phyloP scores from a whole-genome alignment of 495 filamentous ascomycete species.

The Xylaria cubensis region DNA sequence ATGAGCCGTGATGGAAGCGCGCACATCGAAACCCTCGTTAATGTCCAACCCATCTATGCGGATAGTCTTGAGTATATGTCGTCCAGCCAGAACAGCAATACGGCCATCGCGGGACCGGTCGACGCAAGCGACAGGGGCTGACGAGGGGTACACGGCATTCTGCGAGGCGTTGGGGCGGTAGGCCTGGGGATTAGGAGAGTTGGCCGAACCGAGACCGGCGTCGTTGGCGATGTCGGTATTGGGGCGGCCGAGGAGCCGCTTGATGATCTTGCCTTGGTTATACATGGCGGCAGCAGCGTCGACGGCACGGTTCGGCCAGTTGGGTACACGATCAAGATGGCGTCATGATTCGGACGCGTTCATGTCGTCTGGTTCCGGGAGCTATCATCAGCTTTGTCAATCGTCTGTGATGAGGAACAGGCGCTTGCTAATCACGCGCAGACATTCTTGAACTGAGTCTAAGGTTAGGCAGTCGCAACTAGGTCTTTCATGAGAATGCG shows the following conservation, averaged over 20 bases:
- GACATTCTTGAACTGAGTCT: neutral
- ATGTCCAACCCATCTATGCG: constrained; percentile 71
- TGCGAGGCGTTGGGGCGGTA: constrained; percentile 72
- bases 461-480: neutral
- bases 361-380: neutral
- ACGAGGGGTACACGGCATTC: constrained; percentile 73
- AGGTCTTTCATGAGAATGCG: neutral
- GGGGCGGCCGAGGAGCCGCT: constrained; percentile 58
- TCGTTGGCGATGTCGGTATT: constrained; percentile 47
- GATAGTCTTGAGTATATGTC: constrained; percentile 85
- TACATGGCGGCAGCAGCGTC: constrained; percentile 36
- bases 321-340: constrained; percentile 30
- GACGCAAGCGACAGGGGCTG: constrained; percentile 74
- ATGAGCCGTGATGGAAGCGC: constrained; percentile 74
- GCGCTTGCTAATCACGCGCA: neutral
- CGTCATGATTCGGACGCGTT: constrained; percentile 36
- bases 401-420: neutral
- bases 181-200: constrained; percentile 39
- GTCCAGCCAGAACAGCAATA: constrained; percentile 79
- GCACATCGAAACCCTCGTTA: constrained; percentile 80
- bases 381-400: neutral
- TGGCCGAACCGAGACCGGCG: constrained; percentile 44
- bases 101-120: constrained; percentile 79
- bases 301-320: constrained; percentile 35
- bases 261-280: constrained; percentile 59